Percentiles rank a stretch among this genome's conserved stretches.
These are phyloP conservation scores for Silybum marianum DNA, from an alignment of 129 eudicot genomes.

Conservation along the genomic window DNA sequence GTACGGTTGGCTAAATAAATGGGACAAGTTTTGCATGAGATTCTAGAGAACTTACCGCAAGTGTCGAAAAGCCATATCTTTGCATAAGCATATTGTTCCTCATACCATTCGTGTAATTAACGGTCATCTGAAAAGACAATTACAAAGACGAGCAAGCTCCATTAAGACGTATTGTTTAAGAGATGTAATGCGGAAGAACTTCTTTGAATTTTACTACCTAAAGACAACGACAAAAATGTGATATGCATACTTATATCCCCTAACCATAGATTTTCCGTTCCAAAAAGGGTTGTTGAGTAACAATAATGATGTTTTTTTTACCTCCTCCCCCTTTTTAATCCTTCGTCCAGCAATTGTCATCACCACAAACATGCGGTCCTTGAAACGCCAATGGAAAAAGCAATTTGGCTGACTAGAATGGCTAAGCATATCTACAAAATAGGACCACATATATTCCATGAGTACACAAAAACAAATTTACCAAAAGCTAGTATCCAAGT, in stretches of 20 bases:
- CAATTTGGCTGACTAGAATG: slow-evolving; percentile 96
- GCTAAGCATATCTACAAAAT: slow-evolving; percentile 87
- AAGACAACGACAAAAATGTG: no score
- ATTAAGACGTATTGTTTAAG: neutral
- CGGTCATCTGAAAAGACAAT: slow-evolving; percentile 71
- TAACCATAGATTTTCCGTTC: neutral
- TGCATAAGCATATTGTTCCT: slow-evolving; percentile 79
- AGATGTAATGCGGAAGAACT: no score
- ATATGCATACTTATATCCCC: neutral
- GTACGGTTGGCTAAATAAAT: neutral
- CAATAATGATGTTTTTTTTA: slow-evolving; percentile 21
- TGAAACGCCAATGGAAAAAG: slow-evolving; percentile 96
- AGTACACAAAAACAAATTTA: neutral
- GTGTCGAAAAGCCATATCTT: slow-evolving; percentile 95
- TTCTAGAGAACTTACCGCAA: slow-evolving; percentile 52
- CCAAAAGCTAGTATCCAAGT: neutral
- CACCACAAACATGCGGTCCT: slow-evolving; percentile 98
- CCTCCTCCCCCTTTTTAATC: slow-evolving; percentile 90
- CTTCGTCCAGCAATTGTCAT: slow-evolving; percentile 93
- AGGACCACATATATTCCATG: slow-evolving; percentile 19
- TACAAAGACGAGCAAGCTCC: neutral
- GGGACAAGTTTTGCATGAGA: neutral
- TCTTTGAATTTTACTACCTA: no score
- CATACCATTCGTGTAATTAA: slow-evolving; percentile 75
- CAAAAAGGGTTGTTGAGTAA: neutral